Conservation (phyloP, 805 yeast genomes). For the Wickerhamiella bombiphila region DNA sequence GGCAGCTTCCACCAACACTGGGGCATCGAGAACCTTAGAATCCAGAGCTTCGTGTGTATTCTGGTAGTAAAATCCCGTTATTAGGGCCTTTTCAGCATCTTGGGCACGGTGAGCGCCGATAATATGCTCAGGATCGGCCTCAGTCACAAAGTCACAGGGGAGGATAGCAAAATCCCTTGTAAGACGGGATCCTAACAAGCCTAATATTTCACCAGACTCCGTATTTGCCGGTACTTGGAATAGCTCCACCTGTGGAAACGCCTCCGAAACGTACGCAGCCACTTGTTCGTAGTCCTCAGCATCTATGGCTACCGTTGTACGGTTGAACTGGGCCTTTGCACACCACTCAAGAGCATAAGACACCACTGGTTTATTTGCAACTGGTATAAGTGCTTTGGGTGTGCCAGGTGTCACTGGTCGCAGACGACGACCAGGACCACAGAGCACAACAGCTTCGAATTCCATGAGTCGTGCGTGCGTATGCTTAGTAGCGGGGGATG, state of each 20-base stretch:
- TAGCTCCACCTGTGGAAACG: constrained; percentile 4
- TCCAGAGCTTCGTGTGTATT: constrained; percentile 66
- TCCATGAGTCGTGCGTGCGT: no score
- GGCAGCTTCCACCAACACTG: constrained; percentile 33
- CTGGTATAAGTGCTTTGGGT: constrained; percentile 76
- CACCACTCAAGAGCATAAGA: constrained; percentile 89
- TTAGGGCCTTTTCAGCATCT: constrained; percentile 43
- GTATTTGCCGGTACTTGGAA: constrained; percentile 8
- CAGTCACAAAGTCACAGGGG: constrained; percentile 91
- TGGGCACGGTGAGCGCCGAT: constrained; percentile 71
- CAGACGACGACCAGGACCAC: constrained; percentile 69
- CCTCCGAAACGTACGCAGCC: constrained; percentile 5
- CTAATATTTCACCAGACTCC: constrained; percentile 13
- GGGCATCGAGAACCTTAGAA: constrained; percentile 53
- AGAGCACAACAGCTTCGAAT: constrained; percentile 77
- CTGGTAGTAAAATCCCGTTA: constrained; percentile 54
- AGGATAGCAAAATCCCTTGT: constrained; percentile 54
- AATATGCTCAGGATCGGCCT: constrained; percentile 77
- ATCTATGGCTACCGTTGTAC: constrained; percentile 49
- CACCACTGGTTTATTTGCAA: constrained; percentile 81
- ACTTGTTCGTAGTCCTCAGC: constrained; percentile 30
- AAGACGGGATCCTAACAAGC: constrained; percentile 9
- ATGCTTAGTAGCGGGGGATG: no score
- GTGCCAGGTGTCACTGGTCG: constrained; percentile 57
- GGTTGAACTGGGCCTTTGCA: constrained; percentile 56